Evolutionary conservation across 768 basidiomycete genomes (phyloP).

Genomic region (Pulveroboletus sp.): DNA sequence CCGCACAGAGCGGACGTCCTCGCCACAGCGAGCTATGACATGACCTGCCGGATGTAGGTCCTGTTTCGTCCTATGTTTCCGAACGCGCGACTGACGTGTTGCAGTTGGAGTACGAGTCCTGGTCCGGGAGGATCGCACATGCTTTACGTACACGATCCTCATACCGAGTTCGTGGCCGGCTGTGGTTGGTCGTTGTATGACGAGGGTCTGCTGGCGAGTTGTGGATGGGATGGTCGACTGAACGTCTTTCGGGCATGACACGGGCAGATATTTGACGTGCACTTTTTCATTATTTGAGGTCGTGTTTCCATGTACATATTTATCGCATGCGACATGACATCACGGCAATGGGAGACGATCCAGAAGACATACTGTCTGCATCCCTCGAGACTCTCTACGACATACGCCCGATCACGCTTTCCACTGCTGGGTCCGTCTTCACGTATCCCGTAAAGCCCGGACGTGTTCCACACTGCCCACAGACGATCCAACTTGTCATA

Average conservation of each 20-base stretch:
- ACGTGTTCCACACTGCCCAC: too few relatives aligned
- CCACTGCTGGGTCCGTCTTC: conserved; percentile 52
- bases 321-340: neutral
- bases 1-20: conserved; percentile 70
- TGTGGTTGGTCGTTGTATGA: conserved; percentile 92
- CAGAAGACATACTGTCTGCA: conserved; percentile 66
- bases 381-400: conserved; percentile 63
- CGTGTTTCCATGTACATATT: too few relatives aligned
- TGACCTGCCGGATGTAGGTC: conserved; percentile 88
- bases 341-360: conserved; percentile 28
- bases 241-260: conserved; percentile 62
- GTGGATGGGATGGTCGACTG: conserved; percentile 87
- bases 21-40: conserved; percentile 82
- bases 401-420: conserved; percentile 55
- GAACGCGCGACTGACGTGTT: neutral
- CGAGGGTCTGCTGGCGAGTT: conserved; percentile 80
- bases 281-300: too few relatives aligned
- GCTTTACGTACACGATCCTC: conserved; percentile 73
- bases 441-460: conserved; percentile 36
- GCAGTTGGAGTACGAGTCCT: conserved; percentile 73
- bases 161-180: conserved; percentile 94
- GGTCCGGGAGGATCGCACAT: conserved; percentile 46
- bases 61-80: neutral
- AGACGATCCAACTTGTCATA: conserved; percentile 48
- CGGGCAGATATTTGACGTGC: neutral